Conservation (phyloP, 768 basidiomycete species). For the Leccinum sublutescens region DNA sequence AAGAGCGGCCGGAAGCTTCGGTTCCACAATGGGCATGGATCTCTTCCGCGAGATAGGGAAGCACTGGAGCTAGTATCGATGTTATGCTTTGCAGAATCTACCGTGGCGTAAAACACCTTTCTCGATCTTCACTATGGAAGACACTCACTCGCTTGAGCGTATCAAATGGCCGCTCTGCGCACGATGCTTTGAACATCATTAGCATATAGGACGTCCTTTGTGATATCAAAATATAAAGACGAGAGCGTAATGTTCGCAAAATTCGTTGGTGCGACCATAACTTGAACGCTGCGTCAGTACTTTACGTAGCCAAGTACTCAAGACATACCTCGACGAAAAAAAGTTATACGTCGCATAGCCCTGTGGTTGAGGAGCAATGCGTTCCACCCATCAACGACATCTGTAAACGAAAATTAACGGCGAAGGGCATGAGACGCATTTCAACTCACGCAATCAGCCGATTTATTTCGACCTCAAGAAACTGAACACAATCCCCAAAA, state of each 20-base stretch:
- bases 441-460: no score
- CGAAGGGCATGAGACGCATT: no score
- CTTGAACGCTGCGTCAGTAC: constrained; percentile 39
- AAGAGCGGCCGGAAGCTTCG: constrained; percentile 40
- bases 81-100: constrained; percentile 70
- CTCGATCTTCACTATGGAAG: not conserved
- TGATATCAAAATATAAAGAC: constrained; percentile 83
- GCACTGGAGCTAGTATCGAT: constrained; percentile 75
- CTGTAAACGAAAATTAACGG: no score
- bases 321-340: constrained; percentile 71
- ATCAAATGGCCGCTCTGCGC: constrained; percentile 58
- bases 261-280: constrained; percentile 65
- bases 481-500: no score
- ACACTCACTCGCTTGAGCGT: constrained; percentile 65
- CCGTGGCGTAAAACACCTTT: not conserved
- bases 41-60: constrained; percentile 92
- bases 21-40: constrained; percentile 44
- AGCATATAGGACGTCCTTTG: constrained; percentile 88
- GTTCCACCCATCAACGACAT: no score
- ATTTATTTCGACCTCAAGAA: no score
- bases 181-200: constrained; percentile 29
- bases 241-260: constrained; percentile 87
- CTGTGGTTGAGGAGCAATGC: no score
- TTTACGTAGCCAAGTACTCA: not conserved
- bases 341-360: constrained; percentile 61